phyloP scores from a whole-genome alignment of 805 yeast genomes.

The Ogataea allantospora region DNA sequence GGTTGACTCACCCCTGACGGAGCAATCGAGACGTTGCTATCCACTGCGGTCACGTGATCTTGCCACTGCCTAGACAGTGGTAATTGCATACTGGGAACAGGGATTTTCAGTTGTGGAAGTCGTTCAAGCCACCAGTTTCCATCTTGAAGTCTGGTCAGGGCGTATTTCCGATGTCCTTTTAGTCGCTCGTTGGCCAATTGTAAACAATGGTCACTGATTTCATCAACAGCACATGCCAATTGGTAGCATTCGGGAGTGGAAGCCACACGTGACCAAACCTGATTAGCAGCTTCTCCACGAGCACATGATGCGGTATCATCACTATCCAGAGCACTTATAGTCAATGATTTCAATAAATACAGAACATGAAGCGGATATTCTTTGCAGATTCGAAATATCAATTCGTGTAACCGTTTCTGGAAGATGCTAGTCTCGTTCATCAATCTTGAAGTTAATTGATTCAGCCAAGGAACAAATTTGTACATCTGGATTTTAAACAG shows the following conservation, averaged over 20 bases:
- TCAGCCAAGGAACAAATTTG: slow-evolving; percentile 76
- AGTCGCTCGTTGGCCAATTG: slow-evolving; percentile 48
- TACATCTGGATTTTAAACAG: slow-evolving; percentile 47
- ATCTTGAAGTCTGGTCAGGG: slow-evolving; percentile 36
- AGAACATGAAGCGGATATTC: slow-evolving; percentile 73
- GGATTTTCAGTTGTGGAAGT: slow-evolving; percentile 47
- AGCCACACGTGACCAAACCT: slow-evolving; percentile 44
- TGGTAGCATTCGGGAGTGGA: slow-evolving; percentile 5
- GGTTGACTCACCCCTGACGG: slow-evolving; percentile 86
- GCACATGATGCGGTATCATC: slow-evolving; percentile 41
- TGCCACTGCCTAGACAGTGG: slow-evolving; percentile 35
- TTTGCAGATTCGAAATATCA: slow-evolving; percentile 38
- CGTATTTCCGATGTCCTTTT: slow-evolving; percentile 32
- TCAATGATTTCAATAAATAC: slow-evolving; percentile 58
- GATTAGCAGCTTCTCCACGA: slow-evolving; percentile 51
- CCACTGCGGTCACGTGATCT: slow-evolving; percentile 50
- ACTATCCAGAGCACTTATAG: slow-evolving; percentile 32
- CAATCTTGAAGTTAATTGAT: slow-evolving; percentile 75
- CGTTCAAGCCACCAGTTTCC: slow-evolving; percentile 59
- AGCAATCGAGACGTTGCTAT: slow-evolving; percentile 56
- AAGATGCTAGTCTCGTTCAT: slow-evolving; percentile 48
- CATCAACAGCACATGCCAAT: slow-evolving; percentile 43
- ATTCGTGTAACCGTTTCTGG: slow-evolving; percentile 48
- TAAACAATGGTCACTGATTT: slow-evolving; percentile 50
- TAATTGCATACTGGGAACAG: slow-evolving; percentile 63